Evolutionary conservation across 177 flowering plant genomes (phyloP).

Genomic region (Vitis hybrid): DNA sequence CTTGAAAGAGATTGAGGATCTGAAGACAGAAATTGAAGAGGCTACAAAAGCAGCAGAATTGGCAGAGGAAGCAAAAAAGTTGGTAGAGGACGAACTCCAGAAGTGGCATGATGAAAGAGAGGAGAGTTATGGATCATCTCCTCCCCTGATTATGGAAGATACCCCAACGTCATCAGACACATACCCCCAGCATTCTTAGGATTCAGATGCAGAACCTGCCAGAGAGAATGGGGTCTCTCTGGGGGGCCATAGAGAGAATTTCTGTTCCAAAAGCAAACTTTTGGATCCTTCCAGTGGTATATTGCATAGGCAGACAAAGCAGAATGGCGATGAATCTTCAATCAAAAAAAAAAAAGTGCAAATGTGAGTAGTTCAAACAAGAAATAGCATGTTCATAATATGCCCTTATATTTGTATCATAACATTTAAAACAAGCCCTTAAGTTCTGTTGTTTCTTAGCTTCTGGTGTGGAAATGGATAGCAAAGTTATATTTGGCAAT

Average conservation of each 20-base stretch:
- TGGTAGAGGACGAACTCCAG: constrained; percentile 41
- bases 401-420: no score
- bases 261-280: neutral
- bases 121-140: no score
- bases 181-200: neutral
- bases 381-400: neutral
- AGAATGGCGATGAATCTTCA: neutral
- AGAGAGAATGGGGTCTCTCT: neutral
- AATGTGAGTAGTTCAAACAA: neutral
- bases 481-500: no score
- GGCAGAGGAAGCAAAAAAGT: constrained; percentile 50
- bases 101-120: constrained; percentile 17
- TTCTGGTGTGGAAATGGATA: no score
- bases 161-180: neutral
- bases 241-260: neutral
- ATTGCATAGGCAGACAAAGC: neutral
- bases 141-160: neutral
- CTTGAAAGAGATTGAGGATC: constrained; percentile 40
- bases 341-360: neutral
- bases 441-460: no score
- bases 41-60: constrained; percentile 50
- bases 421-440: no score
- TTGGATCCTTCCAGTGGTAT: neutral
- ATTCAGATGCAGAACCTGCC: neutral
- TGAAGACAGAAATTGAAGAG: constrained; percentile 34